Evolutionary conservation across 2,329 filamentous ascomycete species (phyloP), one percentile per base, ranked within the genome.

Genomic region (Ophiostoma quercus): DNA sequence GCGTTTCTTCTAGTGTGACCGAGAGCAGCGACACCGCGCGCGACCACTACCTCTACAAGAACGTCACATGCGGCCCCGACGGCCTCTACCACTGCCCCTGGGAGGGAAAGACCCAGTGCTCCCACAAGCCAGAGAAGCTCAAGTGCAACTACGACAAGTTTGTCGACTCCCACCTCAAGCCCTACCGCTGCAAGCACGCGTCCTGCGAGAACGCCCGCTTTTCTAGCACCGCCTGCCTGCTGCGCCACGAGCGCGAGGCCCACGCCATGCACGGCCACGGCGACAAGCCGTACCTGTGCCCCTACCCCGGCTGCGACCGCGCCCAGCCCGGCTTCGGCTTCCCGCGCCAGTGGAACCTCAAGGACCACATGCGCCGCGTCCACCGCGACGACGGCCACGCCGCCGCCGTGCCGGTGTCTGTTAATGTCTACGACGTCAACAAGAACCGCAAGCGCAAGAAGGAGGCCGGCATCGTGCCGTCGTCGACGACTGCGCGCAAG

Each of bases 111-210:
- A 71, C 81, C 41, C 83, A 78, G 77, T 98, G 94, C 86, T 91
- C 87, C 79, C 94, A 97, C 87, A 91, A 92, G 82, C 88, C 94
- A 57, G 95, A 96, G 77, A 95, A 96, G 83, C 91, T 98, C 75
- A 97, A 97, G 87, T 97, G 94, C 88, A 96, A 97, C 82, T 98
- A 97, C 78, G 94, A 97, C 86, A 98, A 98, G 85, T 97, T 95
- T 76, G 89, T 98, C 75, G 94, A 98, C 81, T 97, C 94, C 37
- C 94, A 98, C 82, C 81, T 97, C 77, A 97, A 96, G 86, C 94
- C 94, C 19, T 98, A 97, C 83, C 90, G 92, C 72, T 98, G 94
- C 90, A 96, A 95, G 87, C 85, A 90, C 74, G 84, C 88, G 73
- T 86, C 88, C 32, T 98, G 94, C 81, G 88, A 92, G 79, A 91